These are phyloP conservation scores for Pythium brachiatum DNA, from an alignment of 352 stramenopile species.

Conservation along the genomic window DNA sequence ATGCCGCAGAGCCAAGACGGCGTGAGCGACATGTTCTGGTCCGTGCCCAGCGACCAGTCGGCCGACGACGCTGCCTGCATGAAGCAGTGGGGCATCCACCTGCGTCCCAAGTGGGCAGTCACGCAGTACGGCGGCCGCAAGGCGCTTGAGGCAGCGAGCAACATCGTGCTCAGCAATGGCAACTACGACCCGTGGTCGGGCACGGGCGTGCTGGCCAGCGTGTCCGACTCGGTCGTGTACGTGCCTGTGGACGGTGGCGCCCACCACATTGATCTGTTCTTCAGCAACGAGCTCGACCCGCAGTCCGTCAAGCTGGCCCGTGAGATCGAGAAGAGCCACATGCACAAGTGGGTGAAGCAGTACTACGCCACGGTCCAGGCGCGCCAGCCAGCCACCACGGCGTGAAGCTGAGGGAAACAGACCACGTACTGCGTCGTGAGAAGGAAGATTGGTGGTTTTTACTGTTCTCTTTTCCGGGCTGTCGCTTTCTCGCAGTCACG, in stretches of 20 bases:
- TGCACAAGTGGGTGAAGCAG: constrained; percentile 51
- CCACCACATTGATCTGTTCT: constrained; percentile 78
- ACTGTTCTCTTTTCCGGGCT: too few relatives aligned
- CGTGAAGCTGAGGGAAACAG: too few relatives aligned
- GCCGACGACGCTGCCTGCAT: constrained; percentile 39
- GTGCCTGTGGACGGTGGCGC: constrained; percentile 47
- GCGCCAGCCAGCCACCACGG: background rate
- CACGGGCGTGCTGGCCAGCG: constrained; percentile 57
- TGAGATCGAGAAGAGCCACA: constrained; percentile 36
- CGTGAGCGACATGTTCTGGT: constrained; percentile 72
- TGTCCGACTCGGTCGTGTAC: constrained; percentile 49
- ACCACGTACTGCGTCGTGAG: too few relatives aligned
- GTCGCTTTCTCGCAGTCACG: too few relatives aligned
- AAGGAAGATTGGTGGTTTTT: too few relatives aligned
- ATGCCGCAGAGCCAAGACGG: constrained; percentile 43
- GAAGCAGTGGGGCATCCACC: constrained; percentile 36
- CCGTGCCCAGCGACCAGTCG: constrained; percentile 30
- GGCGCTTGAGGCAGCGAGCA: constrained; percentile 43
- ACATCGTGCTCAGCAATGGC: constrained; percentile 92
- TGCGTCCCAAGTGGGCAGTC: constrained; percentile 35
- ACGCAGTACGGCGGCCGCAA: constrained; percentile 43
- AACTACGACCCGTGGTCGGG: constrained; percentile 83
- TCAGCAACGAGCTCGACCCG: constrained; percentile 48
- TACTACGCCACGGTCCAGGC: constrained; percentile 32
- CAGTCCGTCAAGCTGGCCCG: constrained; percentile 34